Conservation (phyloP, 768 basidiomycete species). For the Hemileccinum rubropunctum region DNA sequence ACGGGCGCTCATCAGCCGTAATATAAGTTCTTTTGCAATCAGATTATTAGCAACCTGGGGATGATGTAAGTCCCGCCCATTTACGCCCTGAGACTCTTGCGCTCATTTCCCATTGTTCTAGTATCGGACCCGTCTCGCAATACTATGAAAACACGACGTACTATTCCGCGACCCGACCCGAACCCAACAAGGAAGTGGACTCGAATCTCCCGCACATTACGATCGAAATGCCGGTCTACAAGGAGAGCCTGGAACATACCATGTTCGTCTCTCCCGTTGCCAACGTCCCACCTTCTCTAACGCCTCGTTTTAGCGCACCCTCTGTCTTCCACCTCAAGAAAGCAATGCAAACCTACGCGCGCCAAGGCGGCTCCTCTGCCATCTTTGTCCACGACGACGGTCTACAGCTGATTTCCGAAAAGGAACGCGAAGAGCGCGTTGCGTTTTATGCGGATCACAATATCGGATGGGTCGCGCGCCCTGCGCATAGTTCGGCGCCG, state of each 20-base stretch:
- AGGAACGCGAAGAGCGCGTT: conserved; percentile 47
- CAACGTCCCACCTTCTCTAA: not conserved
- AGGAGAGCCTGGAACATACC: conserved; percentile 76
- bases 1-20: not conserved
- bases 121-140: conserved; percentile 81
- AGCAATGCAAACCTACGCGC: conserved; percentile 63
- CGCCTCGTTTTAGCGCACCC: conserved; percentile 44
- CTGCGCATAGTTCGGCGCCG: conserved; percentile 34
- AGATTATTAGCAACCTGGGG: conserved; percentile 60
- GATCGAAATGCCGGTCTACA: conserved; percentile 86
- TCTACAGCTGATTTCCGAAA: conserved; percentile 45
- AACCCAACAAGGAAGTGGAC: conserved; percentile 61
- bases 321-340: conserved; percentile 65
- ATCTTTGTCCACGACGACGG: conserved; percentile 66
- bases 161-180: conserved; percentile 69
- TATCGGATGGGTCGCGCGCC: conserved; percentile 61
- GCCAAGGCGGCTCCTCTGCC: conserved; percentile 57
- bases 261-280: conserved; percentile 52
- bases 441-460: conserved; percentile 55
- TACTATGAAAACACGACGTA: conserved; percentile 82
- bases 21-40: conserved; percentile 67
- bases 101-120: conserved; percentile 22
- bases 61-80: conserved; percentile 51
- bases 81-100: not conserved
- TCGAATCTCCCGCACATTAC: conserved; percentile 68